Conservation (phyloP, 2,329 filamentous ascomycete species). For the Lasiodiplodia sp. region DNA sequence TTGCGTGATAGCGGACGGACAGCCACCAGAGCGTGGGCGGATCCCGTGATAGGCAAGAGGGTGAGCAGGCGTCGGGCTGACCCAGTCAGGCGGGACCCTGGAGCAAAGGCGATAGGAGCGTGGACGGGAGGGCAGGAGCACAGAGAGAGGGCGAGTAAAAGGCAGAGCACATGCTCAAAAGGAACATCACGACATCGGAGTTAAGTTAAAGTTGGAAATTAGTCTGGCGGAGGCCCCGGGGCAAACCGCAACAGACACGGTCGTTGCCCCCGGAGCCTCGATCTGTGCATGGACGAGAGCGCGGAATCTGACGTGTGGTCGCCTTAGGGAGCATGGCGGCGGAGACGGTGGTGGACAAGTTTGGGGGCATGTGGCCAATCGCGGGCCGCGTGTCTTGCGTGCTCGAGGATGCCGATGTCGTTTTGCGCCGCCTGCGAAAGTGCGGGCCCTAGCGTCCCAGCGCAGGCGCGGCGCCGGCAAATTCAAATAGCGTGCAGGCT, state of each 20-base stretch:
- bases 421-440: slow-evolving; percentile 25
- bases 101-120: background rate
- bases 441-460: slow-evolving; percentile 10
- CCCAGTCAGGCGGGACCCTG: slow-evolving; percentile 15
- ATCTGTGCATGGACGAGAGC: slow-evolving; percentile 9
- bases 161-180: slow-evolving; percentile 7
- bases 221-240: slow-evolving; percentile 16
- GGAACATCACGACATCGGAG: slow-evolving; percentile 21
- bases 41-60: slow-evolving; percentile 20
- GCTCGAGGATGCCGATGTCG: slow-evolving; percentile 28
- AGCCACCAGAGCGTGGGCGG: slow-evolving; percentile 7
- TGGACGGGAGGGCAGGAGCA: background rate
- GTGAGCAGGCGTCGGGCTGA: slow-evolving; percentile 3
- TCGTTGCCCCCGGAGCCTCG: slow-evolving; percentile 2
- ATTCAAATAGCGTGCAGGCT: slow-evolving; percentile 17
- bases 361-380: slow-evolving; percentile 17
- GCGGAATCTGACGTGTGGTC: slow-evolving; percentile 23
- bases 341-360: slow-evolving; percentile 19
- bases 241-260: background rate
- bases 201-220: slow-evolving; percentile 28
- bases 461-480: background rate
- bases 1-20: slow-evolving; percentile 20
- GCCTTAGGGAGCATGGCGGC: slow-evolving; percentile 13
- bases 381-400: slow-evolving; percentile 25
- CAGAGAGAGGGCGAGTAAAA: background rate